These are phyloP conservation scores for Cryptosporidium parvum DNA, from an alignment of 169 alveolate species.

Conservation along the genomic window DNA sequence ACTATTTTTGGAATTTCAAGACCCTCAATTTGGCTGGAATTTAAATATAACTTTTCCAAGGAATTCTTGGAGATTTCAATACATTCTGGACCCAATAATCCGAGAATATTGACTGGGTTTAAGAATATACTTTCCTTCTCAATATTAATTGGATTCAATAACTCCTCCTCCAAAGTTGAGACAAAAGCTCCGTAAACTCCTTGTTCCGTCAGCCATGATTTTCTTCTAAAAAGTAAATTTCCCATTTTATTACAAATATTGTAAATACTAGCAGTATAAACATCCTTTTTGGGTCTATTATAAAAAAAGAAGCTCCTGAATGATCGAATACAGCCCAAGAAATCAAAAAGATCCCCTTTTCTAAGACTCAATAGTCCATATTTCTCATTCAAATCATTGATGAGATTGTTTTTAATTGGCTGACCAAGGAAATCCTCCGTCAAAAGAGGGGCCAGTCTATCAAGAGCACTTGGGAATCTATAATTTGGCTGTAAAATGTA, in stretches of 20 bases:
- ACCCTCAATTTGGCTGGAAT: neutral
- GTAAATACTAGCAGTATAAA: slow-evolving; percentile 19
- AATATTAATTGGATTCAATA: slow-evolving; percentile 5
- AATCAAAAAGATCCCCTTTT: slow-evolving; percentile 41
- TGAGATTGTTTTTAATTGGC: neutral
- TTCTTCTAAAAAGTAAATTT: slow-evolving; percentile 5
- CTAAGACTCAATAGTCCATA: neutral
- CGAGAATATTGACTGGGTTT: neutral
- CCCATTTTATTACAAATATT: slow-evolving; percentile 45
- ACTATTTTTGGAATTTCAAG: slow-evolving; percentile 11
- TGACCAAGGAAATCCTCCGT: slow-evolving; percentile 6
- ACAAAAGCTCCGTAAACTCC: slow-evolving; percentile 12
- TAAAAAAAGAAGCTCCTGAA: slow-evolving; percentile 33
- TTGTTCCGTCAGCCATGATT: slow-evolving; percentile 23
- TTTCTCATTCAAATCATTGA: neutral
- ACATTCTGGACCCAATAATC: slow-evolving; percentile 1
- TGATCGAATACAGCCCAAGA: slow-evolving; percentile 45
- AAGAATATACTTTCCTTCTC: slow-evolving; percentile 2
- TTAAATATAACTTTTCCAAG: neutral
- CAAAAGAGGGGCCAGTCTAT: neutral
- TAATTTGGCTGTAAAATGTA: neutral
- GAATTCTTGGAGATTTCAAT: neutral
- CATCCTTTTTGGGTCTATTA: slow-evolving; percentile 8
- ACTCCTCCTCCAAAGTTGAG: slow-evolving; percentile 26
- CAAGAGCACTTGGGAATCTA: slow-evolving; percentile 34